Conservation (phyloP, 164 flowering plant species). For the Amborella trichopoda region DNA sequence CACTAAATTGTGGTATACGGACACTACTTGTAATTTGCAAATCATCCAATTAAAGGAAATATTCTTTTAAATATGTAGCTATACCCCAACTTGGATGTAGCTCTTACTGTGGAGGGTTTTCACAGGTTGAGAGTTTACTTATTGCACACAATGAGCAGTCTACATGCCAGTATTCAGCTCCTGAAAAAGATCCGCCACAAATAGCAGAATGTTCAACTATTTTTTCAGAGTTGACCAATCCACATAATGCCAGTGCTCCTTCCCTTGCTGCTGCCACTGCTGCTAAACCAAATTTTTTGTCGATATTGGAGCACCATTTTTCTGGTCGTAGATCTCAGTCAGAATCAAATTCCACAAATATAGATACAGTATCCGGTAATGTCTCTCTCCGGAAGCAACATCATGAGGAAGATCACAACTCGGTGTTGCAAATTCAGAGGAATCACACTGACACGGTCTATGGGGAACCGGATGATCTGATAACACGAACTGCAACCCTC, state of each 20-base stretch:
- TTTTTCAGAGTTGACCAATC: constrained; percentile 4
- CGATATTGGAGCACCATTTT: constrained; percentile 73
- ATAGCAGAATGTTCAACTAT: constrained; percentile 29
- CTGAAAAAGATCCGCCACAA: constrained; percentile 27
- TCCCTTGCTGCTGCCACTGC: constrained; percentile 32
- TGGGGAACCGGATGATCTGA: constrained; percentile 10
- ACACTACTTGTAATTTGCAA: too few relatives aligned
- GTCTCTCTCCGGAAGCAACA: constrained; percentile 65
- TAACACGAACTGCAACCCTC: constrained; percentile 10
- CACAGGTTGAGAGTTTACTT: constrained; percentile 69
- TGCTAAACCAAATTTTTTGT: constrained; percentile 55
- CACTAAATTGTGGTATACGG: too few relatives aligned
- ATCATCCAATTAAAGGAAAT: too few relatives aligned
- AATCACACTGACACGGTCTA: constrained; percentile 34
- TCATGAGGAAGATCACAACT: constrained; percentile 41
- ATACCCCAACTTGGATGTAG: too few relatives aligned
- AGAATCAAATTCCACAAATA: constrained; percentile 39
- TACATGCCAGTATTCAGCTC: constrained; percentile 27
- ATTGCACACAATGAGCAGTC: constrained; percentile 55
- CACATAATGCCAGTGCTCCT: constrained; percentile 21
- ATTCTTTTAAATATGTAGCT: too few relatives aligned
- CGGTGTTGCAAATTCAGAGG: constrained; percentile 21
- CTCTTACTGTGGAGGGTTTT: background rate
- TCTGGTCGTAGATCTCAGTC: constrained; percentile 86
- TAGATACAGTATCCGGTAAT: constrained; percentile 40